Percentiles rank a stretch among this genome's conserved stretches.
Evolutionary conservation across 2,329 filamentous ascomycete species (phyloP).

Genomic region (Neocatenulostroma microsporum): DNA sequence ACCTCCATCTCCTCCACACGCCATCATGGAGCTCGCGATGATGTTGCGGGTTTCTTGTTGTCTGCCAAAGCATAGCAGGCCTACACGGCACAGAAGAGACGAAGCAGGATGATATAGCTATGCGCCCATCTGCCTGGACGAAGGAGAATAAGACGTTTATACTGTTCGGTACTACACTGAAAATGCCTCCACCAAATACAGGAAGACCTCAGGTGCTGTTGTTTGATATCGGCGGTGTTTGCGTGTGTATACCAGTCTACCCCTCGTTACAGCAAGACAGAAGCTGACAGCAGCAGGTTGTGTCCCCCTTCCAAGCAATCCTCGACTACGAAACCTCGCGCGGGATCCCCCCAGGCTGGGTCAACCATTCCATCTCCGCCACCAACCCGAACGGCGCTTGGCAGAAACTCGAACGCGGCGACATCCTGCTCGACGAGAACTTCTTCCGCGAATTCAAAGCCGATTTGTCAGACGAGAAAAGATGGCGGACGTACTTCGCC

Average conservation of each 20-base stretch:
- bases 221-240: conserved; percentile 95
- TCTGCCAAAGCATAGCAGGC: neutral
- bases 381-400: conserved; percentile 73
- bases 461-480: conserved; percentile 59
- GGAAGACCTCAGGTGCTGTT: conserved; percentile 62
- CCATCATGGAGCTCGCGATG: neutral
- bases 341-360: conserved; percentile 75
- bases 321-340: conserved; percentile 75
- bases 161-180: conserved; percentile 17
- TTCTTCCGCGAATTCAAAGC: conserved; percentile 71
- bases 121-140: conserved; percentile 11
- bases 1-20: neutral
- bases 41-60: neutral
- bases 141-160: conserved; percentile 16
- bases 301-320: conserved; percentile 88
- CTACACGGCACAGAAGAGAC: neutral
- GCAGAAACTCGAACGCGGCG: conserved; percentile 80
- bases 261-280: neutral
- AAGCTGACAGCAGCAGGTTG: conserved; percentile 51
- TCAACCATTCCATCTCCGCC: conserved; percentile 81
- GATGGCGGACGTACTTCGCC: conserved; percentile 59
- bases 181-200: conserved; percentile 15
- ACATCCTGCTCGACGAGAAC: conserved; percentile 62
- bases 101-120: conserved; percentile 1
- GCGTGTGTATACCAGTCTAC: conserved; percentile 48